Evolutionary conservation across 179 eudicot species (phyloP).

Genomic region (Amaranthus tricolor): DNA sequence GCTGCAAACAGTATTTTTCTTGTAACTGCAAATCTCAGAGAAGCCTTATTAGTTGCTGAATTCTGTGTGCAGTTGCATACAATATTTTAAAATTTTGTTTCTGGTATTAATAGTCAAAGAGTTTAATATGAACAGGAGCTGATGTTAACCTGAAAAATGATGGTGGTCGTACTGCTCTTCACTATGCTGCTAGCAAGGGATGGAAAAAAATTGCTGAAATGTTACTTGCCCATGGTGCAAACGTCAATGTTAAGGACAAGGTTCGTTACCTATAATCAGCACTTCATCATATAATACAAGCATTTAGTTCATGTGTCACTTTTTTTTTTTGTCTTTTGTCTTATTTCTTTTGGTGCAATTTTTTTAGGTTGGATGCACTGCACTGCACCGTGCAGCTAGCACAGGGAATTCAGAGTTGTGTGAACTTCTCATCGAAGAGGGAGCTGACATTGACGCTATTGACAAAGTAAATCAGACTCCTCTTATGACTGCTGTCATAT

Average conservation of each 20-base stretch:
- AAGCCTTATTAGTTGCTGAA: not conserved
- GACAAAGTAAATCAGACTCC: conserved; percentile 87
- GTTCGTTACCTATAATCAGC: conserved; percentile 29
- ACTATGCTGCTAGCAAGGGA: conserved; percentile 99
- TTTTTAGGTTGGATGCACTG: conserved; percentile 90
- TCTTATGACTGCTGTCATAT: conserved; percentile 86
- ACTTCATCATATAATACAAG: not conserved
- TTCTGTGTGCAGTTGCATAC: not conserved
- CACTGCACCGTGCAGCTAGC: conserved; percentile 98
- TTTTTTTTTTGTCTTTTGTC: not conserved
- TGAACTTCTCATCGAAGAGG: conserved; percentile 90
- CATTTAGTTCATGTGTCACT: not conserved
- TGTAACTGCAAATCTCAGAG: not conserved
- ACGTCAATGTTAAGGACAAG: conserved; percentile 85
- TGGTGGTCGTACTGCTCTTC: conserved; percentile 96
- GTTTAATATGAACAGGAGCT: conserved; percentile 57
- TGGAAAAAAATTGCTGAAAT: conserved; percentile 77
- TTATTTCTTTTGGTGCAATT: not conserved
- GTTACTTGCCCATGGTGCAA: conserved; percentile 72
- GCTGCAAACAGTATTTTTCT: not conserved
- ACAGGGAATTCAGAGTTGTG: conserved; percentile 76
- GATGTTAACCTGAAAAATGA: conserved; percentile 80
- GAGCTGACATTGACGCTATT: conserved; percentile 82
- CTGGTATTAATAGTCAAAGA: not conserved
- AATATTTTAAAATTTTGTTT: not conserved